Evolutionary conservation across 148 eudicot genomes (phyloP), one percentile per base, ranked within the genome.

Genomic region (Mesembryanthemum crystallinum): DNA sequence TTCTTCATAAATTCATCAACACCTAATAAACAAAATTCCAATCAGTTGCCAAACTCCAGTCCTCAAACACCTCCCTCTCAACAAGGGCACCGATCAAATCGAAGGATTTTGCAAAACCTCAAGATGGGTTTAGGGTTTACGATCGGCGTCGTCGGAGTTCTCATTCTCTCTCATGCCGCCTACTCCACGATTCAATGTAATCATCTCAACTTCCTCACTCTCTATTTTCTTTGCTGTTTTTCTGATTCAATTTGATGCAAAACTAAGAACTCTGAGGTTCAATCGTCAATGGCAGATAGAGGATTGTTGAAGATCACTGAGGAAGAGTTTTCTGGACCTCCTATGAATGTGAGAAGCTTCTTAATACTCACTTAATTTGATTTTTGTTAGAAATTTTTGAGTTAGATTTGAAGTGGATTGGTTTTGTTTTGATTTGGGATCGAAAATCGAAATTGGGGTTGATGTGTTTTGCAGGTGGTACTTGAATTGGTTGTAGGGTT

Each of bases 181-280:
- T 89, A 89, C 71, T 91, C 91, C 60, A 94, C 97, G 15, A 84
- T 91, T 67, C 97, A 87, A 69, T 89, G 98, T 93, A 86, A 42
- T 57, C 8, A 17, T 20, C 43, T 0, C 3, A 14, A 66, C 0
- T 29, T 42, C 29, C 59, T 27, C 15, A 1, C 49, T 18, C 6
- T 15, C 29, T 65, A 15, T 59, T 21, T 54, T 57, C 12, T 29
- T 49, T 42, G 49, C 28, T 23, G 7, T 25, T 62, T 27, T 39
- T 43, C 18, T 30, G 29, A 25, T 49, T 66, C 21, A 39, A 29
- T 39, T 37, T 13, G 21, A 65, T 67, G 24, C 28, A 52, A 17
- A 55, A 24, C 2, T 14, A 8, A 1, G 45, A 78, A 70, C 6
- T 71, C 17, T 27, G 14, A 4, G 8, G n/a, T 11, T 77, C 8